These are phyloP conservation scores for Zhuliangozyma parablackwelliae DNA, from an alignment of 1,139 yeast genomes.

Conservation along the genomic window DNA sequence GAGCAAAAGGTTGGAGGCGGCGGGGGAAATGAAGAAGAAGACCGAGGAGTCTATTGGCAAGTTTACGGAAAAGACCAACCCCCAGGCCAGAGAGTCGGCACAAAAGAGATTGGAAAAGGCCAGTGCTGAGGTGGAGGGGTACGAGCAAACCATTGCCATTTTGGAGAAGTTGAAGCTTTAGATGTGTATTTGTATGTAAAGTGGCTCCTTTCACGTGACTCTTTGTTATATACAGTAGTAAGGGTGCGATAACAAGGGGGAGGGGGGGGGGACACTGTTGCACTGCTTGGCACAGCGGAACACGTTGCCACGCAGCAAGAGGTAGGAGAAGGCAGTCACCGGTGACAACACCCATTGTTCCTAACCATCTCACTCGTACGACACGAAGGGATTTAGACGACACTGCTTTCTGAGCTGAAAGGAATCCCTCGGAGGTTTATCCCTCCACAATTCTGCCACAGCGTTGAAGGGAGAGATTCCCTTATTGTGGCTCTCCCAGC, in stretches of 20 bases:
- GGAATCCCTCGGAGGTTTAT: too few relatives aligned
- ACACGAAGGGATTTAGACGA: too few relatives aligned
- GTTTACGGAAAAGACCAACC: slow-evolving; percentile 81
- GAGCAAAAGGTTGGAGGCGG: slow-evolving; percentile 62
- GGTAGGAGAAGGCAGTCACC: too few relatives aligned
- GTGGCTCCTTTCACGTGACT: too few relatives aligned
- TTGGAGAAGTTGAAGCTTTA: slow-evolving; percentile 59
- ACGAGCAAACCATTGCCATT: slow-evolving; percentile 70
- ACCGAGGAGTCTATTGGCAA: slow-evolving; percentile 51
- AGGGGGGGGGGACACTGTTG: not conserved
- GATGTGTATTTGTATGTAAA: not conserved
- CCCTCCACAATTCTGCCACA: too few relatives aligned
- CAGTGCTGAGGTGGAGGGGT: slow-evolving; percentile 83
- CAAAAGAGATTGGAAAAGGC: slow-evolving; percentile 63
- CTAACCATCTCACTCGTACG: too few relatives aligned
- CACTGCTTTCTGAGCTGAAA: too few relatives aligned
- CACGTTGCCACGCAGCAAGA: too few relatives aligned
- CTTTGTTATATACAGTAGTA: not conserved
- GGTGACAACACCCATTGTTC: too few relatives aligned
- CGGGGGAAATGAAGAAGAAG: slow-evolving; percentile 47
- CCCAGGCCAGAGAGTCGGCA: slow-evolving; percentile 77
- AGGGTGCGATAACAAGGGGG: not conserved
- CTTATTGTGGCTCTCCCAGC: too few relatives aligned
- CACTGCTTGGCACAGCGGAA: too few relatives aligned
- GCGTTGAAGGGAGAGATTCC: too few relatives aligned